Conservation (phyloP, 2,329 filamentous ascomycete species). For the Venturia carpophila region DNA sequence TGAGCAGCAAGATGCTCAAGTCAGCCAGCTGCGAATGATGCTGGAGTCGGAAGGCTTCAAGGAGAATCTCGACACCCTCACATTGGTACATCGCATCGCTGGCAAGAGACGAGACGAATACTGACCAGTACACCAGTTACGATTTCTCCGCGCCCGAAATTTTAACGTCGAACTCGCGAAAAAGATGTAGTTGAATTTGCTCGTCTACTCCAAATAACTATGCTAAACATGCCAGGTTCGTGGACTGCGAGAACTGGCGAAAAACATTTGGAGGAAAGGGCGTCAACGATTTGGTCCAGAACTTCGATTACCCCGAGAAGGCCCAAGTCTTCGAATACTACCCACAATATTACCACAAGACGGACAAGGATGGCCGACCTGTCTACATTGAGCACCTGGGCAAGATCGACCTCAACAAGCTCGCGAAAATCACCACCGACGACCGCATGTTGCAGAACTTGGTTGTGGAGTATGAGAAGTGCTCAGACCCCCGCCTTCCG, state of each 20-base stretch:
- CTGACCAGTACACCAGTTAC: conserved; percentile 49
- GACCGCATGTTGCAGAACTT: conserved; percentile 97
- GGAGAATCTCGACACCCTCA: conserved; percentile 84
- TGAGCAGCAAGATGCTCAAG: conserved; percentile 78
- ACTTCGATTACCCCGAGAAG: conserved; percentile 84
- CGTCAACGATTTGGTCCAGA: conserved; percentile 71
- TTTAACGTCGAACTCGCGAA: conserved; percentile 80
- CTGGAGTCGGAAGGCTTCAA: conserved; percentile 78
- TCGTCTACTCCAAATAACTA: too few relatives aligned
- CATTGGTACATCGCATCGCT: conserved; percentile 52
- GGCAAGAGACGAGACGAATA: neutral
- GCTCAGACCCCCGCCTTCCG: conserved; percentile 84
- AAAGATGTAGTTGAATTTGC: conserved; percentile 58
- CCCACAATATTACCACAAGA: conserved; percentile 98
- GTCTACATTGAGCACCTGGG: conserved; percentile 96
- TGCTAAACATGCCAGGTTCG: conserved; percentile 58
- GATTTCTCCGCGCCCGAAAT: conserved; percentile 90
- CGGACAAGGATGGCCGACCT: conserved; percentile 90
- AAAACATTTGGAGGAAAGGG: conserved; percentile 59
- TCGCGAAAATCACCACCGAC: conserved; percentile 86
- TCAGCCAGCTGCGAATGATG: conserved; percentile 74
- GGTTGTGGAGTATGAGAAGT: conserved; percentile 94
- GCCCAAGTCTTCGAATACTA: conserved; percentile 80
- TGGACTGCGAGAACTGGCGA: conserved; percentile 86
- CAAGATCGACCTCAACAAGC: conserved; percentile 79